phyloP scores from a whole-genome alignment of 2,329 filamentous ascomycete species.

The Penicillium vulpinum region DNA sequence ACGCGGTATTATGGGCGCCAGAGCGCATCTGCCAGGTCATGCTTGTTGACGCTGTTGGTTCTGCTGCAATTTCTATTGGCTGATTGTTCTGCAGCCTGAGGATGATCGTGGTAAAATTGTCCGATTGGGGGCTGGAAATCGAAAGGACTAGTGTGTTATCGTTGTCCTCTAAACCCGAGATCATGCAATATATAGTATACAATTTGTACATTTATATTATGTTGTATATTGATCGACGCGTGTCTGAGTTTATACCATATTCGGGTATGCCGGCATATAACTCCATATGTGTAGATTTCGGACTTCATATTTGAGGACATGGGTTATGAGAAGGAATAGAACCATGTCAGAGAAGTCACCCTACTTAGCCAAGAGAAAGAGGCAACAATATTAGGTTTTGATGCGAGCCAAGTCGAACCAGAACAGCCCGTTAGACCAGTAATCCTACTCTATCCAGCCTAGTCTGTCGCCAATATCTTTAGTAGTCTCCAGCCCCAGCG shows the following conservation, averaged over 20 bases:
- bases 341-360: background rate
- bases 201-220: background rate
- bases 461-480: background rate
- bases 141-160: background rate
- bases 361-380: background rate
- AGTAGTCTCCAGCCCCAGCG: background rate
- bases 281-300: background rate
- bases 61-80: conserved; percentile 1
- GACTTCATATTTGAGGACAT: background rate
- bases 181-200: background rate
- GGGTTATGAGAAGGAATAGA: background rate
- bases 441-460: background rate
- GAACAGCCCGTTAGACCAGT: background rate
- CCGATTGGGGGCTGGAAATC: background rate
- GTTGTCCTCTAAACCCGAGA: background rate
- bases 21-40: background rate
- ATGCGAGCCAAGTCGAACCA: background rate
- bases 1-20: background rate
- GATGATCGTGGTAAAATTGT: background rate
- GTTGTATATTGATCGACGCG: background rate
- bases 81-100: background rate
- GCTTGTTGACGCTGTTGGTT: conserved; percentile 20
- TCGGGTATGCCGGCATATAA: background rate
- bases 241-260: background rate
- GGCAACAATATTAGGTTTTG: background rate